phyloP scores from a whole-genome alignment of 495 filamentous ascomycete species.

The Tuber umbilicatum region DNA sequence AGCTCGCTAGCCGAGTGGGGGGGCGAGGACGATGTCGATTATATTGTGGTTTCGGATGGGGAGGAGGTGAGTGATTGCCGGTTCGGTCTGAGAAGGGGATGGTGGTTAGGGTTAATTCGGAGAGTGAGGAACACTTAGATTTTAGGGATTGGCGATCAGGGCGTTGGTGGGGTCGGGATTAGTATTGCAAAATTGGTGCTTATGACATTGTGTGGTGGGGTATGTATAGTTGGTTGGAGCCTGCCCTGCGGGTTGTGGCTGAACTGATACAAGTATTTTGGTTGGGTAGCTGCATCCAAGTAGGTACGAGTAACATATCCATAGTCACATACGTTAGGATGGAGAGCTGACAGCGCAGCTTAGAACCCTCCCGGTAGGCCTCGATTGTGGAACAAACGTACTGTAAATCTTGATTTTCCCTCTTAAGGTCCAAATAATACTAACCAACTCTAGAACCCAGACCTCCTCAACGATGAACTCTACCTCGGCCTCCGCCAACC shows the following conservation, averaged over 20 bases:
- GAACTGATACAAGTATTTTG: conserved; percentile 8
- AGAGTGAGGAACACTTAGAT: conserved; percentile 50
- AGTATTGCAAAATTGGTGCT: conserved; percentile 75
- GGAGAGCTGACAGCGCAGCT: conserved; percentile 48
- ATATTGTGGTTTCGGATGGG: conserved; percentile 80
- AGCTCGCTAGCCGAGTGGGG: conserved; percentile 57
- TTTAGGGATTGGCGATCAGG: conserved; percentile 84
- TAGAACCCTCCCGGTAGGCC: conserved; percentile 68
- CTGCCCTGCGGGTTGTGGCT: neutral
- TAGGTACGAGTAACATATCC: conserved; percentile 23
- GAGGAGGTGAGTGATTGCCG: conserved; percentile 50
- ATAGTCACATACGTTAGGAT: neutral
- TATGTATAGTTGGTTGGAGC: conserved; percentile 48
- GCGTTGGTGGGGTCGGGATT: conserved; percentile 81
- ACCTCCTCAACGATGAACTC: conserved; percentile 68
- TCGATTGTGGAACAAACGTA: conserved; percentile 82
- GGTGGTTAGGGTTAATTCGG: neutral
- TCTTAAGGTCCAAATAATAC: neutral
- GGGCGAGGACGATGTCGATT: conserved; percentile 66
- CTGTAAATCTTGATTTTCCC: conserved; percentile 5
- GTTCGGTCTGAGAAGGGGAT: neutral
- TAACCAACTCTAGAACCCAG: conserved; percentile 54
- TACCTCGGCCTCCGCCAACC: conserved; percentile 69
- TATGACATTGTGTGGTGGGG: conserved; percentile 76
- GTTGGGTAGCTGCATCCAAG: conserved; percentile 32